phyloP scores from a whole-genome alignment of 192 early-diverging fungal species.

The Coemansia sp. region DNA sequence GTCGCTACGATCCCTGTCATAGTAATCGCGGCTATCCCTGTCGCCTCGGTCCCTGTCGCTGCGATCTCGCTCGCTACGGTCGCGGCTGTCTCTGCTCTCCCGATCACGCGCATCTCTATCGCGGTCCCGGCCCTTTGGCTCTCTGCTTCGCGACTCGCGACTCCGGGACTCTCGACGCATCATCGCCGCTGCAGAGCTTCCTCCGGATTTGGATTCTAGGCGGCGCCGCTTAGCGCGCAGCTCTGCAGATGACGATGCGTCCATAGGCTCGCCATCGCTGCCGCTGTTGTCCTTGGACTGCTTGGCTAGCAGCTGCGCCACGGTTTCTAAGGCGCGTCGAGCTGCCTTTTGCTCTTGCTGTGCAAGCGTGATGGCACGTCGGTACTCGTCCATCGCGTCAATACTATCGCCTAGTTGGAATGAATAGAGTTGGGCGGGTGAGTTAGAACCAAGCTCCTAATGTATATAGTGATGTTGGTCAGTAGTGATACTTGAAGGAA shows the following conservation, averaged over 20 bases:
- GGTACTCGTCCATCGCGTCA: conserved; percentile 3
- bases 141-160: conserved; percentile 6
- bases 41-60: conserved; percentile 2
- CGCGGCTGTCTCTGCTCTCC: neutral
- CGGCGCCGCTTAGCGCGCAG: conserved; percentile 12
- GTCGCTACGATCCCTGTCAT: conserved; percentile 6
- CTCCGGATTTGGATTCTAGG: conserved; percentile 3
- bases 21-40: neutral
- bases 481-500: neutral
- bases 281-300: neutral
- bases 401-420: neutral
- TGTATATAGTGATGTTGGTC: neutral
- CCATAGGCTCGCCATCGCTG: neutral
- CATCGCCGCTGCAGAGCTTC: neutral
- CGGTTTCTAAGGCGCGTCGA: conserved; percentile 19
- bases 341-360: conserved; percentile 31
- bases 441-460: neutral
- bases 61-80: neutral
- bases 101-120: neutral
- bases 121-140: neutral
- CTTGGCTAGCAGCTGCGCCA: conserved; percentile 19
- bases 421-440: neutral
- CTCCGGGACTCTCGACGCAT: conserved; percentile 14
- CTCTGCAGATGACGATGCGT: neutral
- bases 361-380: conserved; percentile 8